phyloP scores from a whole-genome alignment of 257 asterid species.

The Lycium ferocissimum region DNA sequence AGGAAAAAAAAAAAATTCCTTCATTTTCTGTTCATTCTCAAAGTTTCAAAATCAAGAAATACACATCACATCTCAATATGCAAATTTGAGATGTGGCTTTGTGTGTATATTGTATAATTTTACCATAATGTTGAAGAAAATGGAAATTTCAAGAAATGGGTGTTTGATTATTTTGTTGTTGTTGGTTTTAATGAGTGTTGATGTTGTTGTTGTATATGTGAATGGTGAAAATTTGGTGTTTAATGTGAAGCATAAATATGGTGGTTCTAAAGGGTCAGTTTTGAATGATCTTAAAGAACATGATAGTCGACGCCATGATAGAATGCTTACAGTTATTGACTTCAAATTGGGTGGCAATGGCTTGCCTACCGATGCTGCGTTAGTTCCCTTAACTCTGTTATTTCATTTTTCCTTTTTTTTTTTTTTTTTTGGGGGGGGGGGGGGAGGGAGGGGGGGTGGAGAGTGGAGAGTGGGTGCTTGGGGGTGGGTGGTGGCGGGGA shows the following conservation, averaged over 20 bases:
- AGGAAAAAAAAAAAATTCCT: neutral
- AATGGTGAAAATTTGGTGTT: slow-evolving; percentile 59
- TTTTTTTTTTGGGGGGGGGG: neutral
- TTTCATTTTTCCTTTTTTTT: neutral
- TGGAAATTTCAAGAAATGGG: neutral
- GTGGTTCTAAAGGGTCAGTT: slow-evolving; percentile 47
- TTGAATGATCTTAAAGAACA: slow-evolving; percentile 52
- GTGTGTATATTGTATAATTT: neutral
- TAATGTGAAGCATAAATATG: slow-evolving; percentile 62
- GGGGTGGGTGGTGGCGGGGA: too few relatives aligned
- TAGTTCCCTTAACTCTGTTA: slow-evolving; percentile 29
- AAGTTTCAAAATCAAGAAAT: neutral
- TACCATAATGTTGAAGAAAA: neutral
- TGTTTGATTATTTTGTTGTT: neutral
- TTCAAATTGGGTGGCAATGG: slow-evolving; percentile 61
- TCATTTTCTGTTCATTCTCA: neutral
- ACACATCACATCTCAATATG: neutral
- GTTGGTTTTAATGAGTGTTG: neutral
- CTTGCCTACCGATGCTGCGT: slow-evolving; percentile 60
- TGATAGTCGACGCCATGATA: slow-evolving; percentile 60
- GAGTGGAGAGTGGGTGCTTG: neutral
- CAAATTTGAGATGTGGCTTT: neutral
- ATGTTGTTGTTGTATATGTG: neutral
- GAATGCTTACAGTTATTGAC: slow-evolving; percentile 53
- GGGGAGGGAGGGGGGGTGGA: neutral